A percentile compares a stretch with the other conserved stretches of the same genome.
These are phyloP conservation scores for Orbilia quercus DNA, from an alignment of 2,329 filamentous ascomycete species.

Conservation along the genomic window DNA sequence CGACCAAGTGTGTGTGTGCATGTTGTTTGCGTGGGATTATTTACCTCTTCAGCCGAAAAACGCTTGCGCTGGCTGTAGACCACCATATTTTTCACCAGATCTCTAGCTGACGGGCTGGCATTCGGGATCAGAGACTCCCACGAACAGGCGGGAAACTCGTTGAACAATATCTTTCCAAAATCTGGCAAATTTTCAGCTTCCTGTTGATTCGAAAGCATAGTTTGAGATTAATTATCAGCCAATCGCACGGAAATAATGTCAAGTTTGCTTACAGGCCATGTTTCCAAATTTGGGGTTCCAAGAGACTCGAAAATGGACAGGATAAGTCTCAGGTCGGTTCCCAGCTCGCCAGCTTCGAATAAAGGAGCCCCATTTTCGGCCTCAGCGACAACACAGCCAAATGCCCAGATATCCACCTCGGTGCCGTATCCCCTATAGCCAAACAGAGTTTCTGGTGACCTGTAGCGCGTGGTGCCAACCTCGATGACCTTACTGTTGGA, in stretches of 20 bases:
- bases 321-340: constrained; percentile 90
- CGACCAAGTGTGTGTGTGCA: constrained; percentile 50
- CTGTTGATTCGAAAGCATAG: constrained; percentile 60
- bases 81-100: constrained; percentile 76
- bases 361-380: constrained; percentile 69
- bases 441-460: constrained; percentile 89
- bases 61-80: constrained; percentile 77
- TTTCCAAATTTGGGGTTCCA: constrained; percentile 81
- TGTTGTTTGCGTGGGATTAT: background rate
- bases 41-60: constrained; percentile 73
- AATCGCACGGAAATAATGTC: background rate
- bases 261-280: constrained; percentile 76
- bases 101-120: constrained; percentile 70
- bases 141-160: constrained; percentile 73
- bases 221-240: constrained; percentile 20
- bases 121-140: constrained; percentile 79
- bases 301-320: constrained; percentile 91
- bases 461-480: constrained; percentile 90
- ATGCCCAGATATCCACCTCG: constrained; percentile 87
- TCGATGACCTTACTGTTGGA: constrained; percentile 81
- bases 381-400: constrained; percentile 86
- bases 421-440: constrained; percentile 78
- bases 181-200: constrained; percentile 79
- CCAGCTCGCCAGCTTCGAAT: constrained; percentile 88
- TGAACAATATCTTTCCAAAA: constrained; percentile 87